phyloP scores from a whole-genome alignment of 768 basidiomycete genomes.

The Ramaria sp. region DNA sequence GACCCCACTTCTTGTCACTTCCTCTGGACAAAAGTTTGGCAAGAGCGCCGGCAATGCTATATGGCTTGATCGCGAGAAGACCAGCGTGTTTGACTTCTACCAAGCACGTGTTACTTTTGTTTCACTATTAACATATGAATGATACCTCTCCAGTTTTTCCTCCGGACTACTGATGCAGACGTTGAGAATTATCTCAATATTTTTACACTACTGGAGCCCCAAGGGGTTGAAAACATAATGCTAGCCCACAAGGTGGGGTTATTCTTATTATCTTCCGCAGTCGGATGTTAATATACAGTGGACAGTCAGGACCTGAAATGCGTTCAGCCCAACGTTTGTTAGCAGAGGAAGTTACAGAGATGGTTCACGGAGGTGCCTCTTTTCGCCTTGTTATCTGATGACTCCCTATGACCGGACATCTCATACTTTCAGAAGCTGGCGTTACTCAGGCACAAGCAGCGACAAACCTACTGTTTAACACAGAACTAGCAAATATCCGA shows the following conservation, averaged over 20 bases:
- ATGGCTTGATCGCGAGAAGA: slow-evolving; percentile 72
- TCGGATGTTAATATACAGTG: slow-evolving; percentile 2
- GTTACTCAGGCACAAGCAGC: slow-evolving; percentile 32
- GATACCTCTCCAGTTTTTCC: slow-evolving; percentile 60
- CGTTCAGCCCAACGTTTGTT: slow-evolving; percentile 41
- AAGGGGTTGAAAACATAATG: slow-evolving; percentile 47
- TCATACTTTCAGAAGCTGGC: slow-evolving; percentile 24
- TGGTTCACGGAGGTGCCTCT: slow-evolving; percentile 45
- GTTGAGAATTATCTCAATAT: slow-evolving; percentile 70
- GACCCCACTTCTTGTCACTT: slow-evolving; percentile 86
- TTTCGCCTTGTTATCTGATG: neutral
- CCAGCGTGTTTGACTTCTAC: slow-evolving; percentile 88
- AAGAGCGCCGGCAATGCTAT: slow-evolving; percentile 95
- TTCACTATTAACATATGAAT: neutral
- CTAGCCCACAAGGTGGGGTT: slow-evolving; percentile 43
- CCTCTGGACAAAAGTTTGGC: slow-evolving; percentile 89
- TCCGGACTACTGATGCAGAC: slow-evolving; percentile 70
- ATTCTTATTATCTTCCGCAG: neutral
- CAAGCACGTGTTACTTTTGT: slow-evolving; percentile 41
- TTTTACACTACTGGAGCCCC: slow-evolving; percentile 64
- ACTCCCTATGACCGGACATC: neutral
- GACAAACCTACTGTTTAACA: slow-evolving; percentile 35
- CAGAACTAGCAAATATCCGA: slow-evolving; percentile 30
- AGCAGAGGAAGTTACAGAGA: slow-evolving; percentile 47
- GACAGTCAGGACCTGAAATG: slow-evolving; percentile 24